phyloP scores from a whole-genome alignment of 2,329 filamentous ascomycete species.

The Cladorrhinum sp. region DNA sequence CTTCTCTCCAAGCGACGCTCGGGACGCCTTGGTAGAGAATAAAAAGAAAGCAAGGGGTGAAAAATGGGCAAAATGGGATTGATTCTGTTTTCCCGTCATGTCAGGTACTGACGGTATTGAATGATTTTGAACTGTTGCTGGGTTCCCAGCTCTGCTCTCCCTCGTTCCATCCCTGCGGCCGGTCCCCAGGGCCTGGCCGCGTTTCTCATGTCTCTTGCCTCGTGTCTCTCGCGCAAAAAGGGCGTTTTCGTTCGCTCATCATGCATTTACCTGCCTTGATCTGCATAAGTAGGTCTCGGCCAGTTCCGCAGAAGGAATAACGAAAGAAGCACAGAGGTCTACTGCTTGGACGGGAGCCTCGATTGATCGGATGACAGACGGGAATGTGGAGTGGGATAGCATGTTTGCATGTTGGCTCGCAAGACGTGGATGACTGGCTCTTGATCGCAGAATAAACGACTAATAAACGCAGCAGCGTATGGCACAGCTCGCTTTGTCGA shows the following conservation, averaged over 20 bases:
- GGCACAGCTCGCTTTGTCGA: slow-evolving; percentile 15
- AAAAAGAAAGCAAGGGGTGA: not conserved
- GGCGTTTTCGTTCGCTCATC: slow-evolving; percentile 4
- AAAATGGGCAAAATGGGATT: not conserved
- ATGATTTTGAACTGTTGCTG: not conserved
- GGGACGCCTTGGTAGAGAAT: not conserved
- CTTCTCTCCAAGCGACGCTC: not conserved
- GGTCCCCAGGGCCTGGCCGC: slow-evolving; percentile 1
- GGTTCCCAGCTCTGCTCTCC: slow-evolving; percentile 1
- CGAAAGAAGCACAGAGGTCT: slow-evolving; percentile 1
- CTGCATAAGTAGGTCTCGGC: slow-evolving; percentile 4
- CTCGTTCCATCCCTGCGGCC: slow-evolving; percentile 2
- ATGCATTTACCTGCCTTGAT: not conserved
- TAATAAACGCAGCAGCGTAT: slow-evolving; percentile 17
- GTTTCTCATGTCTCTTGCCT: slow-evolving; percentile 7
- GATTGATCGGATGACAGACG: not conserved
- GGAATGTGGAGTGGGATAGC: slow-evolving; percentile 3
- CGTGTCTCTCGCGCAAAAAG: not conserved
- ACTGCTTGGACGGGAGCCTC: not conserved
- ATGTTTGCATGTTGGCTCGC: slow-evolving; percentile 19
- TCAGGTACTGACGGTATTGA: not conserved
- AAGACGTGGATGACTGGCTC: slow-evolving; percentile 16
- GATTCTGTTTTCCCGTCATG: not conserved
- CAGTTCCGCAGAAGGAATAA: slow-evolving; percentile 5
- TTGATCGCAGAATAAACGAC: slow-evolving; percentile 5